Base-by-base conservation (phyloP, 1,284 basidiomycete species). In the Sanguinoderma infundibulare region DNA sequence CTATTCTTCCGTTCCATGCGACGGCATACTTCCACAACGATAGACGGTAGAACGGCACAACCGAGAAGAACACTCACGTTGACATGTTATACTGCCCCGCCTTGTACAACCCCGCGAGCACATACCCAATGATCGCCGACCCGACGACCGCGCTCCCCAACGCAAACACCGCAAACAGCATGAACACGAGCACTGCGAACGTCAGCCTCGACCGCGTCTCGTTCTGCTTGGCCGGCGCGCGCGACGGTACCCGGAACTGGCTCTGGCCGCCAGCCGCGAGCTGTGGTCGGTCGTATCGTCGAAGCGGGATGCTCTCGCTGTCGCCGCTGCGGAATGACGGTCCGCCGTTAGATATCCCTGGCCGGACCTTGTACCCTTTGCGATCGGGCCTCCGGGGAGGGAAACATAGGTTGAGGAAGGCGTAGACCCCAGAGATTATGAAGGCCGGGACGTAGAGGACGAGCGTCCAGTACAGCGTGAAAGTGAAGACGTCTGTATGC, bases 381-480 rank as follows among this genome's bases (percentile, higher is more conserved):
- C 30, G 56, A 9, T 44, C 53, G 34, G 53, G 52, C 57, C 64
- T 55, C 28, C 68, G 42, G 0, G 87, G 83, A 0, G 86, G 83
- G 67, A 84, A 86, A 12, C 81, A 77, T 55, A 90, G 76, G 67
- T 92, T 92, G 71, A 87, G 75, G 73, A 90, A 90, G 2, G 92
- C 92, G 67, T 90, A 87, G 2, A 77, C 62, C 0, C 91, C 91
- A 64, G 87, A 89, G 46, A 90, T 57, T 46, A 90, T 70, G 72
- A 91, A 94, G 49, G 89, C 77, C 1, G 89, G 89, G 2, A 83
- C 82, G 73, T 93, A 85, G 68, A 95, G 87, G 56, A 92, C 80
- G 32, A 95, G 75, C 1, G 86, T 91, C 94, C 94, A 96, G 73
- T 90, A 95, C 34, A 95, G 79, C 9, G 92, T 95, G 77, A 93